Evolutionary conservation across 257 asterid species (phyloP), one percentile per base, ranked within the genome.

Genomic region (Ophiorrhiza pumila): DNA sequence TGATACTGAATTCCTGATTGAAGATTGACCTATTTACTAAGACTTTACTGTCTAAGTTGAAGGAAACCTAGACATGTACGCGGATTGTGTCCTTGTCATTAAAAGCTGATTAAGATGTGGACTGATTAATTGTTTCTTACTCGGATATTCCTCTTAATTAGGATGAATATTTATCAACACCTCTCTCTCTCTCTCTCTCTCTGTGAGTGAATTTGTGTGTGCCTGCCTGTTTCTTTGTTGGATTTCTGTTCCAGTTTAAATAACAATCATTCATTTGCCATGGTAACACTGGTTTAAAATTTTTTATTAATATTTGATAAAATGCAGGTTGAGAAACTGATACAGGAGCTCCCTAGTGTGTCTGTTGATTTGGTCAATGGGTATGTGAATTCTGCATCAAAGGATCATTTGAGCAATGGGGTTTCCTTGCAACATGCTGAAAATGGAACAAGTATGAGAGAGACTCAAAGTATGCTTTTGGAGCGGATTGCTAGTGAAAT

Each of bases 401-500:
- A 82, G 63, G 83, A 76, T 76, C 92, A 84, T 56, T 74, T 86
- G 62, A 83, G 85, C 90, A 84, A 86, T 61, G 87, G 87, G 46
- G 49, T 84, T 72, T 85, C 95, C 71, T 77, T 78, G 37, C 90
- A 88, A 62, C 82, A 87, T 78, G 80, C 78, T 62, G 97, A 93
- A 76, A 87, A 81, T 55, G 97, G 95, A 74, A 80, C 88, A 41
- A 87, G 76, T 73, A 79, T 89, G 68, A 89, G 98, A 83, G 99
- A 95, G 86, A 87, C 98, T 56, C 99, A 92, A 80, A 92, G 99
- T 86, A 89, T 92, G 97, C 89, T 91, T 79, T 79, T 95, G 77
- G 98, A 95, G 85, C 87, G 99, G 82, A 90, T 95, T 68, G 98
- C 98, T 55, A 92, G 97, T 67, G 99, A 95, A 85, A 92, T 95